Evolutionary conservation across 768 basidiomycete species (phyloP).

Genomic region (Paxillus rubicundulus): DNA sequence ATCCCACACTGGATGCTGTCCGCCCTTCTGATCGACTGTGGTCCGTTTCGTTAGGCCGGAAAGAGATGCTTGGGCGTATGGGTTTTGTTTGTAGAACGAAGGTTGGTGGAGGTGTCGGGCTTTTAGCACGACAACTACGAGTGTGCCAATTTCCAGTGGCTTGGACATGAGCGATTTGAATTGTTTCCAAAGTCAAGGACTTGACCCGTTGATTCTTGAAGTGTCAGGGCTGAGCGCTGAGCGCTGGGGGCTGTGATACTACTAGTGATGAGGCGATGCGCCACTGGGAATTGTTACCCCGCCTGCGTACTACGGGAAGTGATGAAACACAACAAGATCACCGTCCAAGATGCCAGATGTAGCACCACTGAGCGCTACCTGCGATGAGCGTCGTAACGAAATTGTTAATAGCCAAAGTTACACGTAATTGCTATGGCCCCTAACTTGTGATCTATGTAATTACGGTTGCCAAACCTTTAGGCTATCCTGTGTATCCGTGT

Average conservation of each 20-base stretch:
- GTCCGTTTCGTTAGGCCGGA: constrained; percentile 65
- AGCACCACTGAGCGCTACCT: too few relatives aligned
- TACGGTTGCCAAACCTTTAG: too few relatives aligned
- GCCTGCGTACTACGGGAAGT: background rate
- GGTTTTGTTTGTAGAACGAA: constrained; percentile 89
- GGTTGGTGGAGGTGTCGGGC: constrained; percentile 83
- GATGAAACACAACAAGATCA: background rate
- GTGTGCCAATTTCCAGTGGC: constrained; percentile 65
- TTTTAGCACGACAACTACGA: constrained; percentile 83
- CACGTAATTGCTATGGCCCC: too few relatives aligned
- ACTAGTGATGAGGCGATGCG: background rate
- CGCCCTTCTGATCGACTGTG: constrained; percentile 75
- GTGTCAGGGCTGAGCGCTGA: background rate
- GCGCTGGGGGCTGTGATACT: too few relatives aligned
- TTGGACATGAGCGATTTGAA: constrained; percentile 21
- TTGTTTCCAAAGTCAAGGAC: background rate
- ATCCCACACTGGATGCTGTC: constrained; percentile 94
- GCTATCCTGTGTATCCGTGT: background rate
- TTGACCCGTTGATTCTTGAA: background rate
- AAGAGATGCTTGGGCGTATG: constrained; percentile 67
- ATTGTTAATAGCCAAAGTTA: too few relatives aligned
- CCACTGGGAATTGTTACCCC: too few relatives aligned
- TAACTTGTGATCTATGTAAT: background rate
- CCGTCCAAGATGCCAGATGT: too few relatives aligned
- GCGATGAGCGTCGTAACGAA: too few relatives aligned